phyloP scores from a whole-genome alignment of 202 grass and related monocot species.

The Hordeum pubiflorum region DNA sequence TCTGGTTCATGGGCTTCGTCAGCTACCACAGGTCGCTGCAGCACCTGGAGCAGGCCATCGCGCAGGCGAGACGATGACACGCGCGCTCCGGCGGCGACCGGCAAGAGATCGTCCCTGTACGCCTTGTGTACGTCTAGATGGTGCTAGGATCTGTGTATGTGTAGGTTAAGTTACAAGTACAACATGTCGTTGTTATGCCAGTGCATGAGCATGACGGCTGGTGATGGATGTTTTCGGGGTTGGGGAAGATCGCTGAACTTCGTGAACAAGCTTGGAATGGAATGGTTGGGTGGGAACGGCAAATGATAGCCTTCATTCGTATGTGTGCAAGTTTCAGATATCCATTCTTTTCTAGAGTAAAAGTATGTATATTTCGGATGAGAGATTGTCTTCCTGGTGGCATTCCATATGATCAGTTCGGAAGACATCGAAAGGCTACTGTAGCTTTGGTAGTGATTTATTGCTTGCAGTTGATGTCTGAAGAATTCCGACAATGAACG shows the following conservation, averaged over 20 bases:
- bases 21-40: conserved; percentile 54
- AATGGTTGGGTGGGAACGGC: conserved; percentile 9
- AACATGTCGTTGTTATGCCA: conserved; percentile 39
- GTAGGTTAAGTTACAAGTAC: conserved; percentile 7
- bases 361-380: neutral
- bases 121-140: neutral
- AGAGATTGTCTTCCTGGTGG: no score
- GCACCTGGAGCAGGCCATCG: conserved; percentile 54
- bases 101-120: neutral
- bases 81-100: neutral
- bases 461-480: neutral
- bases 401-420: no score
- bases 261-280: conserved; percentile 14
- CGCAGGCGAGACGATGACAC: conserved; percentile 33
- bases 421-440: neutral
- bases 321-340: neutral
- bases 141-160: conserved; percentile 2
- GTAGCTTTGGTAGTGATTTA: neutral
- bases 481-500: conserved; percentile 11
- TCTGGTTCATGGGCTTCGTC: conserved; percentile 94
- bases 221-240: conserved; percentile 11
- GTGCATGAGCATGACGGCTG: neutral
- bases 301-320: conserved; percentile 6
- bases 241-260: conserved; percentile 1
- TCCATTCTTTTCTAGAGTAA: conserved; percentile 17